Base-by-base conservation (phyloP, 495 filamentous ascomycete genomes). In the Annulohypoxylon bovei region DNA sequence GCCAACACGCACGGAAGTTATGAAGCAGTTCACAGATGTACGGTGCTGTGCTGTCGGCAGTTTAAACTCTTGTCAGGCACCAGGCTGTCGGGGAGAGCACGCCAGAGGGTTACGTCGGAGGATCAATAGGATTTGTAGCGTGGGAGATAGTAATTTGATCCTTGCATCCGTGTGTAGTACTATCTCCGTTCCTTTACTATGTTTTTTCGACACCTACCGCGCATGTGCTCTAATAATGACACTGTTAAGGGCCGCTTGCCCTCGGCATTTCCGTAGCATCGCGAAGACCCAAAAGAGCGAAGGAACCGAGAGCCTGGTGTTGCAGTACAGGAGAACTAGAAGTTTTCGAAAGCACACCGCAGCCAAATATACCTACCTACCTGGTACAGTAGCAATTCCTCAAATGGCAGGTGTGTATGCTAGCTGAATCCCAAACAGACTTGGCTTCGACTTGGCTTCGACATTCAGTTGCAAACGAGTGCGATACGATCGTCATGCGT, bases 51-150 rank as follows among this genome's bases (percentile, higher is more conserved):
- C 64, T 42, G 54, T 32, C 54, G 64, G 59, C 59, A 64, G 59
- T 67, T 60, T 27, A 47, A 44, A 23, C 32, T 64, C 55, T 64
- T 64, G 53, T 64, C 49, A 60, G 47, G 64, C 59, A 67, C 64
- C 46, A 68, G 42, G 52, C 23, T 42, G 54, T 55, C 64, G 20
- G 42, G 59, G 52, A 68, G 46, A 44, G 59, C 64, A 64, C 58
- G 60, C 39, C 44, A 59, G 54, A 52, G 32, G 69, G 69, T 67
- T 64, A 39, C 69, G 63, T 55, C 23, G 69, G 23, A 64, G 69
- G 69, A 72, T 72, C 64, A 60, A 63, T 67, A 72, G 69, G 69
- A 72, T 67, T 67, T 72, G 40, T 55, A 64, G 53, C 47, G 59
- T 54, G 39, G 53, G 28, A 63, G 58, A 46, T 42, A 46, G 68